These are phyloP conservation scores for Elasticomyces elasticus DNA, from an alignment of 495 filamentous ascomycete species.

Conservation along the genomic window DNA sequence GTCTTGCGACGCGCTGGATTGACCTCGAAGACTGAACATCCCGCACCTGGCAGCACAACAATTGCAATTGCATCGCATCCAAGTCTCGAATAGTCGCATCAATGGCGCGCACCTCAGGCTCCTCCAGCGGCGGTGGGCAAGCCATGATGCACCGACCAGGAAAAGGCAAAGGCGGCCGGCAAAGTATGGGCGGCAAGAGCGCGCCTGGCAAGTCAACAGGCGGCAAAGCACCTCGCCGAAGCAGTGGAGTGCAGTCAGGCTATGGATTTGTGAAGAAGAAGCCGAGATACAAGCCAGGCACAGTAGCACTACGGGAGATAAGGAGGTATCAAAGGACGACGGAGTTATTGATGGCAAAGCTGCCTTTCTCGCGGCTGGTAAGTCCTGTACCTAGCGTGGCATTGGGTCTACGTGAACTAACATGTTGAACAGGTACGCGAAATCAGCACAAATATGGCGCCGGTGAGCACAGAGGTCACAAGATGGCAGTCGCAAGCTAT, in stretches of 20 bases:
- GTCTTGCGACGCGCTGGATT: too few species aligned
- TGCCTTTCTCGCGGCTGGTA: constrained; percentile 82
- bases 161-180: constrained; percentile 4
- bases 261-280: constrained; percentile 35
- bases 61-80: too few species aligned
- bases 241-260: constrained; percentile 60
- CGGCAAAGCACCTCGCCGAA: constrained; percentile 14
- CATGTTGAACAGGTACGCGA: constrained; percentile 58
- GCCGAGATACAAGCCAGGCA: constrained; percentile 75
- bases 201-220: constrained; percentile 3
- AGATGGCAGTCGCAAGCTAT: constrained; percentile 93
- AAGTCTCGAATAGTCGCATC: too few species aligned
- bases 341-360: constrained; percentile 68
- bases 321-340: constrained; percentile 71
- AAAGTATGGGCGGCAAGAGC: constrained; percentile 10
- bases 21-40: too few species aligned
- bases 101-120: too few species aligned
- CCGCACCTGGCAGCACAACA: too few species aligned
- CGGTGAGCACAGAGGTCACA: constrained; percentile 45
- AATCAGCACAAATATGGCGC: constrained; percentile 50
- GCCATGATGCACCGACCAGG: too few species aligned
- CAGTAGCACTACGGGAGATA: constrained; percentile 77
- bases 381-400: too few species aligned
- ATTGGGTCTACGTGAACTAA: neutral
- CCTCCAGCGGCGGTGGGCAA: too few species aligned